phyloP scores from a whole-genome alignment of 805 yeast species.

The Metschnikowia anglica region DNA sequence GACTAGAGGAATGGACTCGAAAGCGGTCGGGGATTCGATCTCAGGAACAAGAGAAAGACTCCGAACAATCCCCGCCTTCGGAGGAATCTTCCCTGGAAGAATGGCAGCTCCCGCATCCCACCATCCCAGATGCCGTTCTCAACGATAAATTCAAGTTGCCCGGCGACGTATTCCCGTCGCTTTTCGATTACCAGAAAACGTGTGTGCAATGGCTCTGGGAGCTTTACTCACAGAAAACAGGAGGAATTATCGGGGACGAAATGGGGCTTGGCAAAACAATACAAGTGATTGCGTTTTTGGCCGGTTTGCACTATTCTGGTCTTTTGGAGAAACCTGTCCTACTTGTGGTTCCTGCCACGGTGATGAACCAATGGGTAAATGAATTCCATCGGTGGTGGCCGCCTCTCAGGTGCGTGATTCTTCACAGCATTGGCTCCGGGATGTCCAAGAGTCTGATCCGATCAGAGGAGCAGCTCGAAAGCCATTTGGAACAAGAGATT shows the following conservation, averaged over 20 bases:
- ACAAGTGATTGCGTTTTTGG: constrained; percentile 86
- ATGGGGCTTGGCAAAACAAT: constrained; percentile 98
- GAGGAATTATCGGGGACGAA: constrained; percentile 96
- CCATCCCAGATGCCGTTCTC: constrained; percentile 68
- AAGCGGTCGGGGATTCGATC: constrained; percentile 48
- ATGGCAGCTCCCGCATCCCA: constrained; percentile 60
- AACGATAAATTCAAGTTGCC: constrained; percentile 75
- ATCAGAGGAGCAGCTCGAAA: constrained; percentile 51
- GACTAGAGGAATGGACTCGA: constrained; percentile 61
- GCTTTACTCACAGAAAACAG: constrained; percentile 80
- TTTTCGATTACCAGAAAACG: constrained; percentile 92
- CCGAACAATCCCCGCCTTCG: constrained; percentile 9
- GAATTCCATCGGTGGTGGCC: constrained; percentile 99
- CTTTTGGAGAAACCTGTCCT: constrained; percentile 73
- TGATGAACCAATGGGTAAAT: constrained; percentile 93
- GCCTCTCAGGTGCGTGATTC: constrained; percentile 76
- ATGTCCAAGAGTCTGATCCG: constrained; percentile 44
- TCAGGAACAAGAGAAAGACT: constrained; percentile 19
- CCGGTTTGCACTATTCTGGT: constrained; percentile 84
- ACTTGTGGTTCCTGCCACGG: constrained; percentile 95
- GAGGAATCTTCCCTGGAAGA: background rate
- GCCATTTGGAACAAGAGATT: constrained; percentile 45
- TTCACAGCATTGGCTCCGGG: constrained; percentile 92
- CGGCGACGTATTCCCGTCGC: constrained; percentile 82
- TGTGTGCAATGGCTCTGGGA: constrained; percentile 99